These are phyloP conservation scores for Ramaria rubella DNA, from an alignment of 768 basidiomycete genomes.

Conservation along the genomic window DNA sequence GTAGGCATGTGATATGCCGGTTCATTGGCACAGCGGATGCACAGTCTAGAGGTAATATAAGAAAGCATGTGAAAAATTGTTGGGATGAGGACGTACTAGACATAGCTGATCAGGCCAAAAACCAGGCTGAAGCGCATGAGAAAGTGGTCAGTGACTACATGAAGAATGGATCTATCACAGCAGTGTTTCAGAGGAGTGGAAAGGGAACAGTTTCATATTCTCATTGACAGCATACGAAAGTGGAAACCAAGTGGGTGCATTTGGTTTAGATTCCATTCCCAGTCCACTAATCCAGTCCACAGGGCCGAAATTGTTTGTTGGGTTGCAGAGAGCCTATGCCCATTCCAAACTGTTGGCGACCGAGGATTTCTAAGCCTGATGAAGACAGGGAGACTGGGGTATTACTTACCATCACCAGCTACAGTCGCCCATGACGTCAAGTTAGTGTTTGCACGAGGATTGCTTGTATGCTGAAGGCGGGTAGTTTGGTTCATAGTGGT, in stretches of 20 bases:
- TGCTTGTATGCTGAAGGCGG: too few species aligned
- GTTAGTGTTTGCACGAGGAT: too few species aligned
- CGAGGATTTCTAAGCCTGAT: neutral
- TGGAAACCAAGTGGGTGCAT: neutral
- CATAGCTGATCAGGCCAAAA: neutral
- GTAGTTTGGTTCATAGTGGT: too few species aligned
- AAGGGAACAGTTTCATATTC: constrained; percentile 1
- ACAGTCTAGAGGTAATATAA: neutral
- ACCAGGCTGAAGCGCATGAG: neutral
- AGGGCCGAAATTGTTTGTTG: neutral
- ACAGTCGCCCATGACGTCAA: too few species aligned
- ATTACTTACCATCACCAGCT: too few species aligned
- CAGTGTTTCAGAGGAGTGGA: neutral
- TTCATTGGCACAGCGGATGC: neutral
- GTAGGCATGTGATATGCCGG: neutral
- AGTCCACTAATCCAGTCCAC: neutral
- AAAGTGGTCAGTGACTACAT: neutral
- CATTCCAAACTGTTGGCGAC: neutral
- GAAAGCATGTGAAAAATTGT: neutral
- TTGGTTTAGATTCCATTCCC: neutral
- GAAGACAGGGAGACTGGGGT: too few species aligned
- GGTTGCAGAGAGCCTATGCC: neutral
- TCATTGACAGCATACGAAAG: neutral
- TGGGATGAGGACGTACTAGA: neutral
- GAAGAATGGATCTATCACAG: constrained; percentile 4